Base-by-base conservation (phyloP, 176 grass and related monocot genomes). In the Cenchrus americanus region DNA sequence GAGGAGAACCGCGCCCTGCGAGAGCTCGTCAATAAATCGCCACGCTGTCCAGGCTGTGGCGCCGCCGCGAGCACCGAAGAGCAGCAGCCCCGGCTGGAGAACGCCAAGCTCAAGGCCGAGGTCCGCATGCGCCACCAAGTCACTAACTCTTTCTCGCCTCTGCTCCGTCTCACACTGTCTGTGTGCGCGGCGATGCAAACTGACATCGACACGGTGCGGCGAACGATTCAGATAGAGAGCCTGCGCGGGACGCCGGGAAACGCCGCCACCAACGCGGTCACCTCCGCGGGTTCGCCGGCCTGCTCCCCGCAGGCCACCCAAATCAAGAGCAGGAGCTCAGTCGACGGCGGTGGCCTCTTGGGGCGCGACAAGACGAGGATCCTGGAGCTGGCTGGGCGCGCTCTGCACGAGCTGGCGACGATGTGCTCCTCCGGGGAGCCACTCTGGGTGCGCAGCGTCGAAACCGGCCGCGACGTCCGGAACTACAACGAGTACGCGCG, bases 401-500 rank as follows among this genome's bases (percentile, higher is more conserved):
- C 92, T 4, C 60, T 94, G 88, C 88, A 89, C 6, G 92, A 97
- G 78, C 81, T 97, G 10, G 69, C 52, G 41, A 67, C 74, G 86
- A 93, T 95, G 92, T 78, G 67, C 23, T 88, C 84, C 14, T 66
- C 88, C 80, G 76, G 66, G 12, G 85, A 90, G 73, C 95, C 95
- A 13, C 82, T 98, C 64, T 95, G 92, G 92, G 54, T 93, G 60
- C 84, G 76, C 73, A 91, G 87, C 69, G 71, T 93, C 13, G 91
- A 95, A 82, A 93, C 92, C 26, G 82, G 80, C 5, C 85, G 90
- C 26, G 88, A 91, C 80, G 91, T 95, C 80, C 89, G 95, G 26
- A 90, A 93, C 75, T 92, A 93, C 85, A 89, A 95, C 63, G 92
- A 94, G 74, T 94, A 98, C 83, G 15, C 91, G 57, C 85, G 89